Conservation (phyloP, 1,284 basidiomycete genomes). For the Trametes versicolor region DNA sequence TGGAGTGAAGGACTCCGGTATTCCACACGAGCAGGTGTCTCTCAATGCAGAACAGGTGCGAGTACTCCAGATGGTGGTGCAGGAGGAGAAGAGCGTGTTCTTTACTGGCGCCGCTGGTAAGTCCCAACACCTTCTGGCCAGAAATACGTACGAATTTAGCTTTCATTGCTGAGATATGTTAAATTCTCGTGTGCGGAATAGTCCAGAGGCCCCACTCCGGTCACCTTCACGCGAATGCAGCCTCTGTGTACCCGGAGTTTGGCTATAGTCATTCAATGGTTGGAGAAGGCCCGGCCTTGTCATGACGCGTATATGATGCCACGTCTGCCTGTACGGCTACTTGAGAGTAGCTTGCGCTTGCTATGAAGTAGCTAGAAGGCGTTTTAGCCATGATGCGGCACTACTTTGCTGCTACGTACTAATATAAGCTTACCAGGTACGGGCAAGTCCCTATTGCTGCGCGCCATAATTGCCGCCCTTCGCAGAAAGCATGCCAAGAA, state of each 20-base stretch:
- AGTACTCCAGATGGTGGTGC: conserved; percentile 56
- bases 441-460: conserved; percentile 64
- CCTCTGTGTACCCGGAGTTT: no score
- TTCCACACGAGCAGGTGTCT: conserved; percentile 43
- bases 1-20: conserved; percentile 43
- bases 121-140: conserved; percentile 14
- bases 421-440: conserved; percentile 50
- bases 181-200: background rate
- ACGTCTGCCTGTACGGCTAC: no score
- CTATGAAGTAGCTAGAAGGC: no score
- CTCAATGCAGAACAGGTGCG: conserved; percentile 55
- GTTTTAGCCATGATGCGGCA: background rate
- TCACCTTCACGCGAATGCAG: no score
- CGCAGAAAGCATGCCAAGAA: conserved; percentile 57
- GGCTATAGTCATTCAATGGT: no score
- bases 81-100: conserved; percentile 59
- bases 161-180: background rate
- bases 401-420: background rate
- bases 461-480: conserved; percentile 64
- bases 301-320: no score
- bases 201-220: no score
- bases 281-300: no score
- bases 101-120: conserved; percentile 63
- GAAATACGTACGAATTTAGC: background rate
- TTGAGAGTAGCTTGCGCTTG: no score